phyloP scores from a whole-genome alignment of 257 asterid species.

The Phtheirospermum japonicum region DNA sequence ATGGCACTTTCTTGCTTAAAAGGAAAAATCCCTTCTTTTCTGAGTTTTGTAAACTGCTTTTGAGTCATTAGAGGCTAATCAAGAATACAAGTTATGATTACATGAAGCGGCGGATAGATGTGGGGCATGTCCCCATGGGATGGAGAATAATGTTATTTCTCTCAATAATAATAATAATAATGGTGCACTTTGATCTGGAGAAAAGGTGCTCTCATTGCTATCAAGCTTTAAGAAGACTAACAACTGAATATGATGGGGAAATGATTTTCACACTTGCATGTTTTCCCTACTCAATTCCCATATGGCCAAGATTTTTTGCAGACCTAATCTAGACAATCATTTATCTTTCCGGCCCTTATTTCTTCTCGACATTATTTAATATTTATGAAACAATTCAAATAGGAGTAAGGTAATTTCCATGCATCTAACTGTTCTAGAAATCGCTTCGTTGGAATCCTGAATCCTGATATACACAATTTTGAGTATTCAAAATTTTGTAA shows the following conservation, averaged over 20 bases:
- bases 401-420: too few species aligned
- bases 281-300: too few species aligned
- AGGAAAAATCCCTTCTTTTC: neutral
- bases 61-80: slow-evolving; percentile 31
- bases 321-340: too few species aligned
- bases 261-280: slow-evolving; percentile 31
- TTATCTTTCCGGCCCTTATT: neutral
- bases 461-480: too few species aligned
- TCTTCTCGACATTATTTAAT: too few species aligned
- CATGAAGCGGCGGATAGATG: slow-evolving; percentile 48
- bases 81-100: slow-evolving; percentile 32
- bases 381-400: too few species aligned
- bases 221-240: slow-evolving; percentile 11
- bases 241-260: slow-evolving; percentile 39
- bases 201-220: slow-evolving; percentile 5
- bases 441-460: too few species aligned
- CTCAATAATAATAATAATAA: neutral
- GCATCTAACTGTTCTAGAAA: too few species aligned
- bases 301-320: too few species aligned
- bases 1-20: slow-evolving; percentile 27
- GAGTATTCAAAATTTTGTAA: too few species aligned
- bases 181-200: slow-evolving; percentile 13
- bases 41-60: slow-evolving; percentile 34
- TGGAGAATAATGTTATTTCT: slow-evolving; percentile 1
- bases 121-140: slow-evolving; percentile 37